phyloP scores from a whole-genome alignment of 306 rosid species.

The Corylus heterophylla region DNA sequence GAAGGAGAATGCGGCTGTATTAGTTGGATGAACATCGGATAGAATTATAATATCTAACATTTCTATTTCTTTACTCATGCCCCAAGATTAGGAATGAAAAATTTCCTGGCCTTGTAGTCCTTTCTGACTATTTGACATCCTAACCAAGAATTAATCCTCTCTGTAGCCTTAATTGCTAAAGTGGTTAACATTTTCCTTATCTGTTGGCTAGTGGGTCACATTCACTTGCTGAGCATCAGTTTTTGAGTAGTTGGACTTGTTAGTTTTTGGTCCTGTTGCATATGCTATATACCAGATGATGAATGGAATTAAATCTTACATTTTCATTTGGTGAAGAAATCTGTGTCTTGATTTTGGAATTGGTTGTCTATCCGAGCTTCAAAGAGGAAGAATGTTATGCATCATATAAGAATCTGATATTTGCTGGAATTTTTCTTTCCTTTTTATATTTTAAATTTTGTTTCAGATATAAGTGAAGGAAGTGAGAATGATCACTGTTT shows the following conservation, averaged over 20 bases:
- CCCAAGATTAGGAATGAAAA: not conserved
- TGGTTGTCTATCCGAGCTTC: slow-evolving; percentile 4
- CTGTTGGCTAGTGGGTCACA: slow-evolving; percentile 2
- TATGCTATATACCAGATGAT: slow-evolving; percentile 2
- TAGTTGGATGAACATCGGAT: not conserved
- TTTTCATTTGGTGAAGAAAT: not conserved
- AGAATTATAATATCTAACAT: no score
- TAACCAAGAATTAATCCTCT: not conserved
- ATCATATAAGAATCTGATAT: slow-evolving; percentile 2
- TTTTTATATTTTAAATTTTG: not conserved
- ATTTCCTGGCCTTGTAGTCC: not conserved
- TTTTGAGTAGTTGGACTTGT: not conserved
- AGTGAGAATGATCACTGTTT: slow-evolving; percentile 3
- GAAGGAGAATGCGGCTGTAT: not conserved
- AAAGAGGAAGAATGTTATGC: slow-evolving; percentile 5
- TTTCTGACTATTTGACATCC: not conserved
- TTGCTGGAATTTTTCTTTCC: slow-evolving; percentile 2
- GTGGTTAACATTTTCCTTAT: not conserved
- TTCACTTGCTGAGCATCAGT: slow-evolving; percentile 2
- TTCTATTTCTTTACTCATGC: not conserved
- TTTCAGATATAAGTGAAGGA: slow-evolving; percentile 11
- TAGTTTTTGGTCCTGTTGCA: not conserved
- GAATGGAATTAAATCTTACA: not conserved
- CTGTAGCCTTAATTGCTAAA: not conserved
- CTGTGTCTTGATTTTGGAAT: not conserved